Conservation (phyloP, 805 yeast genomes). For the Kuraishia ogatae region DNA sequence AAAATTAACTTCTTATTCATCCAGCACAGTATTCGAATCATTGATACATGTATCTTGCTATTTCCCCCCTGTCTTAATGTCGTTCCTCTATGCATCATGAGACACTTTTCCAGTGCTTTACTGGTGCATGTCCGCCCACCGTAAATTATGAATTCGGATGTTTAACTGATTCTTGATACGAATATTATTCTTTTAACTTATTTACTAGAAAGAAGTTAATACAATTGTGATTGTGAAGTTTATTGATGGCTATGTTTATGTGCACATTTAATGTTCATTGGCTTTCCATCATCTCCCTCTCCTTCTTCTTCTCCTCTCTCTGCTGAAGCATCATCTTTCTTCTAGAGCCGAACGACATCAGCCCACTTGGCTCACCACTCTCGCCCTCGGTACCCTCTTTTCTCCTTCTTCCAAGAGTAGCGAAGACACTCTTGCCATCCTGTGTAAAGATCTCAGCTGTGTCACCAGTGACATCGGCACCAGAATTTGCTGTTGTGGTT, state of each 20-base stretch:
- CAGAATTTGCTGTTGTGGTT: not conserved
- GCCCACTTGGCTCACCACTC: slow-evolving; percentile 1
- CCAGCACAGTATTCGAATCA: not conserved
- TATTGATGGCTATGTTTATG: not conserved
- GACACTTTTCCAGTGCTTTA: not conserved
- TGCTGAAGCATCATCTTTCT: not conserved
- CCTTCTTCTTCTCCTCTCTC: not conserved
- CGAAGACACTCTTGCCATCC: not conserved
- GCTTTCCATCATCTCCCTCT: not conserved
- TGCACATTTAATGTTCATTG: not conserved
- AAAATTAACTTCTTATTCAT: not conserved
- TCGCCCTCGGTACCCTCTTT: not conserved
- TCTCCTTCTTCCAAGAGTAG: not conserved
- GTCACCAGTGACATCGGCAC: not conserved
- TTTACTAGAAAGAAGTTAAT: not conserved
- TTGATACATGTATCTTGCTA: not conserved
- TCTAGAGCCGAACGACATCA: slow-evolving; percentile 1
- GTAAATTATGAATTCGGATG: not conserved
- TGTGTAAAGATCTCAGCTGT: slow-evolving; percentile 1
- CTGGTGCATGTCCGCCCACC: not conserved
- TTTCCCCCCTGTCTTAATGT: not conserved
- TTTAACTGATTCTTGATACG: not conserved
- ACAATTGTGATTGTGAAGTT: not conserved
- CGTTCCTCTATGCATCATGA: not conserved
- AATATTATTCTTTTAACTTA: too few species aligned